Evolutionary conservation across 768 basidiomycete genomes (phyloP).

Genomic region (Boletus tylopilopsis): DNA sequence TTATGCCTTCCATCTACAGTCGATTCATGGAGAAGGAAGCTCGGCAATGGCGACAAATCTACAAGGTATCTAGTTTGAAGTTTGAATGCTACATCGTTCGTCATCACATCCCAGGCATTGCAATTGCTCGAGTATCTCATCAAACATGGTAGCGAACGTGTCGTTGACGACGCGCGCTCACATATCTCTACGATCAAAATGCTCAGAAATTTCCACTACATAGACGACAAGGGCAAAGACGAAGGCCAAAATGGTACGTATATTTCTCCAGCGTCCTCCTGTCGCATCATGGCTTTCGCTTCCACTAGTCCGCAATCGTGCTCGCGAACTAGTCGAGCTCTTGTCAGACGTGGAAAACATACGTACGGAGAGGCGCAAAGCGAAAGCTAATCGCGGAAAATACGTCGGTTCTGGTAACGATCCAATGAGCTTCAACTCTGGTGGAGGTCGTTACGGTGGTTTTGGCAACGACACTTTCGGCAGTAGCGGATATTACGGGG

Average conservation of each 20-base stretch:
- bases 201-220: constrained; percentile 96
- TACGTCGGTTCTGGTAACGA: constrained; percentile 88
- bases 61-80: constrained; percentile 61
- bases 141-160: constrained; percentile 96
- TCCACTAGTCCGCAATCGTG: constrained; percentile 82
- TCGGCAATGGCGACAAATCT: constrained; percentile 96
- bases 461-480: constrained; percentile 57
- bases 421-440: constrained; percentile 57
- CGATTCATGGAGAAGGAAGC: constrained; percentile 99
- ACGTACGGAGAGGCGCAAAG: constrained; percentile 84
- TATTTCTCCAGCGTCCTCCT: background rate
- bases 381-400: constrained; percentile 86
- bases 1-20: constrained; percentile 95
- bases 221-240: constrained; percentile 98
- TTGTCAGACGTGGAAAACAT: constrained; percentile 90
- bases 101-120: constrained; percentile 53
- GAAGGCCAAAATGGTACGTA: constrained; percentile 91
- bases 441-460: constrained; percentile 62
- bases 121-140: constrained; percentile 94
- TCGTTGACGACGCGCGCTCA: constrained; percentile 94
- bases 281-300: background rate
- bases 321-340: constrained; percentile 89
- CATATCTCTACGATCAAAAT: constrained; percentile 96
- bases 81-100: background rate
- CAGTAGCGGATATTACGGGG: constrained; percentile 40